Evolutionary conservation across 2,329 filamentous ascomycete species (phyloP), one percentile per base, ranked within the genome.

Genomic region (Didymella pinodella): DNA sequence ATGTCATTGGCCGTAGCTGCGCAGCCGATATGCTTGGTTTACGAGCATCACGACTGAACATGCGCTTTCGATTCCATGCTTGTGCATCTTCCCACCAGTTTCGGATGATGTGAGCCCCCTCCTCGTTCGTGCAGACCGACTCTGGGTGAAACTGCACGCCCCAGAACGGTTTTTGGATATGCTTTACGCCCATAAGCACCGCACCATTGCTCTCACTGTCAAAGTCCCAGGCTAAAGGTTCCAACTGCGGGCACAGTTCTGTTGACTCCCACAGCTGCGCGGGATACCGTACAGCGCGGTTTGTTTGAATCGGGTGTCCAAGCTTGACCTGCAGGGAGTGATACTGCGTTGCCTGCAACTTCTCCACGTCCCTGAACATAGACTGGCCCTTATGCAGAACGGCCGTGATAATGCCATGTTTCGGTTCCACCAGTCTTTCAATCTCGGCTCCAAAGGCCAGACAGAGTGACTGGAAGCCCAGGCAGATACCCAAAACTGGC

Each of bases 81-180:
- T 82, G 77, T 0, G 88, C 88, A 70, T 86, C 82, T 4, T 75
- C 72, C 83, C 93, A 95, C 92, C 93, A 97, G 69, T 91, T 92
- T 49, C 77, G 77, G 34, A 96, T 81, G 26, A 96, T 81, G 14
- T 80, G 78, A 20, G 83, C 85, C 1, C 90, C 88, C 59, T 85
- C 84, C 3, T 82, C 78, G 38, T 91, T 90, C 4, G 93, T 96
- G 74, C 92, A 96, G 14, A 92, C 86, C 0, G 92, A 96, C 75
- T 97, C 93, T 0, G 93, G 93, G 71, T 97, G 93, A 68, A 95
- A 97, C 72, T 97, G 93, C 18, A 97, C 83, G 0, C 90, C 93
- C 88, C 90, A 96, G 63, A 94, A 90, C 0, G 93, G 93, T 64
- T 87, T 88, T 0, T 64, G 71, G 18, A 74, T 78, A 74, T 96